Percentiles rank a stretch among this genome's conserved stretches.
phyloP scores from a whole-genome alignment of 108 stramenopile genomes.

The Hondaea fermentalgiana region DNA sequence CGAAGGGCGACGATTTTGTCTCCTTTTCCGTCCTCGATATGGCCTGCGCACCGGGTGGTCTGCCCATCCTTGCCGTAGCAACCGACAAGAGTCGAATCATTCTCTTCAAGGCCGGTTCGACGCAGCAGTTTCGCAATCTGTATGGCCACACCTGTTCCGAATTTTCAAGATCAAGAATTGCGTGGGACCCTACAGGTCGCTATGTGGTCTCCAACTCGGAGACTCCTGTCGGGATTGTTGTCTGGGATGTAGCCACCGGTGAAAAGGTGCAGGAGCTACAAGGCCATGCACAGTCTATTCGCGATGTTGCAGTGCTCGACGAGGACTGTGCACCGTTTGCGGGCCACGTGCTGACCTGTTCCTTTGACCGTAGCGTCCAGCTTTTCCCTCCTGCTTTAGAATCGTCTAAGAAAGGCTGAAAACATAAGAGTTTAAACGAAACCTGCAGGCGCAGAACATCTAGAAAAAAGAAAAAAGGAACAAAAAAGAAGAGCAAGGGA shows the following conservation, averaged over 20 bases:
- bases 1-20: neutral
- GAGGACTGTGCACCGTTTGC: neutral
- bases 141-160: constrained; percentile 6
- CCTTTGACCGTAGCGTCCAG: neutral
- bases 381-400: neutral
- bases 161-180: neutral
- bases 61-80: neutral
- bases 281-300: neutral
- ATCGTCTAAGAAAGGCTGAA: neutral
- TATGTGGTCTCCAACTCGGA: neutral
- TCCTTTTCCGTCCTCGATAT: neutral
- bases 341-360: neutral
- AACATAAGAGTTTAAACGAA: neutral
- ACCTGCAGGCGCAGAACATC: neutral
- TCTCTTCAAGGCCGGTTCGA: neutral
- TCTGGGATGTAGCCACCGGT: neutral
- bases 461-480: no score
- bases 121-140: neutral
- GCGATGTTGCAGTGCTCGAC: neutral
- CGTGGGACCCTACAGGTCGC: neutral
- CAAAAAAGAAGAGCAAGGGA: no score
- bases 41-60: neutral
- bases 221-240: neutral
- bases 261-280: neutral
- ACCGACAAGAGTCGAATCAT: neutral